Percentiles rank a stretch among this genome's conserved stretches.
These are phyloP conservation scores for Suhomyces faveliae DNA, from an alignment of 805 yeast species.

Conservation along the genomic window DNA sequence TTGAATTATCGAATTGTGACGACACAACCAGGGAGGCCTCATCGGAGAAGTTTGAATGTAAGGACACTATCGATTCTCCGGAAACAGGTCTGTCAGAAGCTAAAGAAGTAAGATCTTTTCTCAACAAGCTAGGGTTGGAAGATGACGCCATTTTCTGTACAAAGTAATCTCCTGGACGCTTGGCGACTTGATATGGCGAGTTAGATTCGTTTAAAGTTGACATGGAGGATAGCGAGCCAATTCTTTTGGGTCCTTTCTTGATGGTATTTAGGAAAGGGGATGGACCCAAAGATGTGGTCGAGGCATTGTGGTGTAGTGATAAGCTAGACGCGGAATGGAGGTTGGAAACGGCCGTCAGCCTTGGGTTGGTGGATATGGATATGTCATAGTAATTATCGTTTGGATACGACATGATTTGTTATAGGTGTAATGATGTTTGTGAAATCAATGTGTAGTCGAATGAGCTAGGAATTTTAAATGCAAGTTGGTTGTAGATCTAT, in stretches of 20 bases:
- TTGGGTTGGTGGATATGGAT: conserved; percentile 11
- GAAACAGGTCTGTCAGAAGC: conserved; percentile 26
- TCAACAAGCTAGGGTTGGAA: conserved; percentile 18
- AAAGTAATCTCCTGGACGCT: conserved; percentile 43
- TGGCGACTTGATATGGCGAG: conserved; percentile 10
- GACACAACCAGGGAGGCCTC: conserved; percentile 33
- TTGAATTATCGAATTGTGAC: conserved; percentile 29
- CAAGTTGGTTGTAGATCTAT: not conserved
- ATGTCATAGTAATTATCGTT: conserved; percentile 29
- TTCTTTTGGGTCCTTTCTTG: conserved; percentile 27
- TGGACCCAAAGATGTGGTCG: conserved; percentile 1
- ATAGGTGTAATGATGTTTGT: not conserved
- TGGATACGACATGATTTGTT: conserved; percentile 7
- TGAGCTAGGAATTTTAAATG: not conserved
- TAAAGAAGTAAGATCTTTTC: not conserved
- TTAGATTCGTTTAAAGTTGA: conserved; percentile 15
- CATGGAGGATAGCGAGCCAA: conserved; percentile 27
- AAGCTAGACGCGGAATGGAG: conserved; percentile 4
- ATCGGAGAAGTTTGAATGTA: conserved; percentile 34
- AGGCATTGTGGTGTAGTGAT: conserved; percentile 4
- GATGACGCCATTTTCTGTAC: conserved; percentile 27
- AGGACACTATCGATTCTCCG: conserved; percentile 32
- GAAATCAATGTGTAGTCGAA: not conserved
- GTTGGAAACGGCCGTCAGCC: not conserved
- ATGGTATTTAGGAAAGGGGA: conserved; percentile 6